Base-by-base conservation (phyloP, 768 basidiomycete species). In the Trametes cinnabarina region DNA sequence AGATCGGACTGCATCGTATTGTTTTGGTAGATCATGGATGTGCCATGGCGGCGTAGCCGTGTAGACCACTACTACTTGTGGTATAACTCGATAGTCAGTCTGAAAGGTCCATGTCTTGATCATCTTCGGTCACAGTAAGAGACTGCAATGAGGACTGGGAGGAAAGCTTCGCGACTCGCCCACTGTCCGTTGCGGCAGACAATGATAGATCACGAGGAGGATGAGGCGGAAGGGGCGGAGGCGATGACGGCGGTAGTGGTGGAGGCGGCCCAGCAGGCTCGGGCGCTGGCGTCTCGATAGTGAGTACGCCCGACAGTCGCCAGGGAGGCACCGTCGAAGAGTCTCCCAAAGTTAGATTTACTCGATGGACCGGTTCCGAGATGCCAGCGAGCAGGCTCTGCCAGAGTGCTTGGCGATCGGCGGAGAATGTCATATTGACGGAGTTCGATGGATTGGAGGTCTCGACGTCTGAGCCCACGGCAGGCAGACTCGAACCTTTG, bases 401-500 rank as follows among this genome's bases (percentile, higher is more conserved):
- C 79, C 79, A 81, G 4, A 79, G 73, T 19, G 63, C 64, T 51
- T 70, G 70, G 39, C 77, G 73, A 25, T 78, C 77, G 14, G 53
- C 48, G 3, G 72, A 64, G 61, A 69, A 70, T 3, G 78, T 76
- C n/a, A 40, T 55, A 48, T 66, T 72, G 64, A 55, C 32, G 11
- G 32, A 26, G 1, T 19, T 50, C 1, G 51, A 42, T 8, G 39
- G 2, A 15, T 72, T 68, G 3, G n/a, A 39, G 19, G 30, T 41
- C n/a, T 47, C n/a, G n/a, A n/a, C 26, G 19, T 23, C 35, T 14
- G 48, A 35, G 19, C 46, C 41, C 20, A 60, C 7, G 2, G 40
- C 50, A 20, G 76, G 77, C 19, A 83, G 73, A 23, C 64, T 60
- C 11, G 51, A 55, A 35, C 79, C 78, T 10, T 68, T 75, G 65